phyloP scores from a whole-genome alignment of 2,329 filamentous ascomycete species.

The Epicoccum nigrum region DNA sequence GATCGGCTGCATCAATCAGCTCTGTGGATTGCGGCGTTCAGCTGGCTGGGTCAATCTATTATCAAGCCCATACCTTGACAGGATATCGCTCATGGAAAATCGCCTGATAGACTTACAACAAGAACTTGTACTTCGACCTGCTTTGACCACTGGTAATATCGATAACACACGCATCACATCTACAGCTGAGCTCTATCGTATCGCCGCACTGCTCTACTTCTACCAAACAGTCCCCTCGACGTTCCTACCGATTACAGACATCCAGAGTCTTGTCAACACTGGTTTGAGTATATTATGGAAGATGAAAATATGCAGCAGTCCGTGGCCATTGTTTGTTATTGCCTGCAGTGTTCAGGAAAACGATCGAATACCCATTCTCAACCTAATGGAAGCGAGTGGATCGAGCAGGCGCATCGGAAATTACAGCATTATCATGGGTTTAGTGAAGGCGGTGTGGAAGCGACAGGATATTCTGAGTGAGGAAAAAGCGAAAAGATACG shows the following conservation, averaged over 20 bases:
- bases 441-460: constrained; percentile 57
- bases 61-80: not conserved
- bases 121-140: constrained; percentile 31
- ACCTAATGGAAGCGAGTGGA: constrained; percentile 53
- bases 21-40: constrained; percentile 1
- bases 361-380: constrained; percentile 51
- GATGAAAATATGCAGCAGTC: constrained; percentile 55
- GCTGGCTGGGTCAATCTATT: not conserved
- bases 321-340: constrained; percentile 58
- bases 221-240: constrained; percentile 43
- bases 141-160: constrained; percentile 36
- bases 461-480: constrained; percentile 52
- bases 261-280: constrained; percentile 16
- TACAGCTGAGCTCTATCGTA: constrained; percentile 60
- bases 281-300: constrained; percentile 47
- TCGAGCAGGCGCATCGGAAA: constrained; percentile 55
- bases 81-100: constrained; percentile 17
- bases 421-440: constrained; percentile 51
- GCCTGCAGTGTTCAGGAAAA: constrained; percentile 55
- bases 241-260: constrained; percentile 27
- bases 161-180: constrained; percentile 43
- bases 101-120: constrained; percentile 29
- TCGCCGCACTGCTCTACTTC: constrained; percentile 57
- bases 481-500: constrained; percentile 29
- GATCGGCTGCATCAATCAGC: constrained; percentile 52